These are phyloP conservation scores for Parathielavia hyrcaniae DNA, from an alignment of 495 filamentous ascomycete species.

Conservation along the genomic window DNA sequence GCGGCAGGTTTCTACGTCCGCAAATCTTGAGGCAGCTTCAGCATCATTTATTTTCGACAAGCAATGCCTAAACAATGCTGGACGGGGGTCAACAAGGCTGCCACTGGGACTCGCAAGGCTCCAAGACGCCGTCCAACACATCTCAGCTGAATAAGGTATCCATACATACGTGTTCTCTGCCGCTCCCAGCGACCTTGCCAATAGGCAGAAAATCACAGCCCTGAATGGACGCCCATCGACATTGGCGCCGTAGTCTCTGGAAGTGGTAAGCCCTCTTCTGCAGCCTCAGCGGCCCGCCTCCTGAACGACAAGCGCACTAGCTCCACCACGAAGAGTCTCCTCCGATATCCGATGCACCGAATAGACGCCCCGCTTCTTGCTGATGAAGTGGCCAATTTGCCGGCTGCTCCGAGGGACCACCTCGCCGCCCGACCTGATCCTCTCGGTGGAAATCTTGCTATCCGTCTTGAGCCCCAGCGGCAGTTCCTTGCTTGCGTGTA, in stretches of 20 bases:
- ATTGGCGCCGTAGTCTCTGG: neutral
- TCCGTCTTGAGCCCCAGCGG: slow-evolving; percentile 69
- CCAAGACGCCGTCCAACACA: too few relatives aligned
- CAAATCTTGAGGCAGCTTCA: too few relatives aligned
- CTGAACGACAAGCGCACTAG: slow-evolving; percentile 17
- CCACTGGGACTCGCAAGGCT: too few relatives aligned
- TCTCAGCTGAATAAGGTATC: neutral
- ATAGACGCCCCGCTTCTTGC: slow-evolving; percentile 68
- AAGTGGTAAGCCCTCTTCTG: neutral
- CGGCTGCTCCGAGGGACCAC: slow-evolving; percentile 55
- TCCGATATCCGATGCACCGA: slow-evolving; percentile 66
- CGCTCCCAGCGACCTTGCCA: neutral
- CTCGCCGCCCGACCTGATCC: slow-evolving; percentile 58
- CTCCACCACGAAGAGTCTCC: slow-evolving; percentile 21
- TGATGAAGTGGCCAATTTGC: slow-evolving; percentile 65
- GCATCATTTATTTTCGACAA: too few relatives aligned
- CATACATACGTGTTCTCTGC: too few relatives aligned
- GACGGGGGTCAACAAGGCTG: too few relatives aligned
- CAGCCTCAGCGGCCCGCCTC: slow-evolving; percentile 15
- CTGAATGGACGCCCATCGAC: neutral
- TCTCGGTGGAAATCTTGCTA: slow-evolving; percentile 44
- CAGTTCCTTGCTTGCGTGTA: slow-evolving; percentile 31
- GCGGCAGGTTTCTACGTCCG: too few relatives aligned
- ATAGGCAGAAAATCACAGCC: neutral
- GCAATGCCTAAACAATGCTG: too few relatives aligned